Evolutionary conservation across 169 alveolate genomes (phyloP).

Genomic region (Theileria luwenshuni): DNA sequence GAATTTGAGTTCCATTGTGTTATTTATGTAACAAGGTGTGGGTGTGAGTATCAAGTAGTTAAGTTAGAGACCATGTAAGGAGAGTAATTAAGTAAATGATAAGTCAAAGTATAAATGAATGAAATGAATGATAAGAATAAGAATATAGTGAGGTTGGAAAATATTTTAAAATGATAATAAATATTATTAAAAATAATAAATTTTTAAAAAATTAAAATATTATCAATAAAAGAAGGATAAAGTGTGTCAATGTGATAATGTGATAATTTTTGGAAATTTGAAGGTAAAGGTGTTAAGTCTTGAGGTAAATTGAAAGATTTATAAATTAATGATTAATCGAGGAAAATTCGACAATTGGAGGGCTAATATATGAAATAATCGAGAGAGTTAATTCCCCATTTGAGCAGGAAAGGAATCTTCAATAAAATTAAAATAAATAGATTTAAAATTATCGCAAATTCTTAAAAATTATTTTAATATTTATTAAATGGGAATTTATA

Average conservation of each 20-base stretch:
- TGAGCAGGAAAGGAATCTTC: background rate
- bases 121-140: background rate
- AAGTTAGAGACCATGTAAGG: background rate
- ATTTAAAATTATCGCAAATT: background rate
- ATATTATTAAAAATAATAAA: background rate
- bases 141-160: background rate
- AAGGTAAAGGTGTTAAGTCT: background rate
- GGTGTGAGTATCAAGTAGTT: background rate
- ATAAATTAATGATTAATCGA: background rate
- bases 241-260: slow-evolving; percentile 1
- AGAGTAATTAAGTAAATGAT: background rate
- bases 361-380: background rate
- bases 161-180: background rate
- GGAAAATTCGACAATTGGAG: background rate
- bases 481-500: slow-evolving; percentile 11
- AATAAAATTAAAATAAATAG: background rate
- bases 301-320: background rate
- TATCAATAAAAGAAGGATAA: background rate
- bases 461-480: background rate
- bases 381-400: slow-evolving; percentile 10
- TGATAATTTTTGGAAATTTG: background rate
- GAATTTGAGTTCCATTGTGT: background rate
- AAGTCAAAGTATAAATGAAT: background rate
- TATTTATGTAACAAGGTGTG: background rate
- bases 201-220: background rate